A percentile compares a stretch with the other conserved stretches of the same genome.
phyloP scores from a whole-genome alignment of 2,329 filamentous ascomycete genomes.

The Gaeumannomyces sp. region DNA sequence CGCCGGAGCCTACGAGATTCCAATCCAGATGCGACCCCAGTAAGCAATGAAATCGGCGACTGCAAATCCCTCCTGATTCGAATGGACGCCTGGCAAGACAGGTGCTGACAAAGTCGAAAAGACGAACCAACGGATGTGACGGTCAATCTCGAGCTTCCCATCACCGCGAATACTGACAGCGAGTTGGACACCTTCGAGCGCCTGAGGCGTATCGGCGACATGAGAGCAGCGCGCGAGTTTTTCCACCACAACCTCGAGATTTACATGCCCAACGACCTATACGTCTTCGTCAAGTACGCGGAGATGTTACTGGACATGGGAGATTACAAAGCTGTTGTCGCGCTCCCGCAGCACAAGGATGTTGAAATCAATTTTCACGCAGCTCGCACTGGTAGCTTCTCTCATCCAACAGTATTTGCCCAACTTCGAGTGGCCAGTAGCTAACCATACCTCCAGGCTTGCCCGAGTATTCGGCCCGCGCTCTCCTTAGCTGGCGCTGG shows the following conservation, averaged over 20 bases:
- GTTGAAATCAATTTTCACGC: background rate
- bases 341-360: background rate
- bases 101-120: background rate
- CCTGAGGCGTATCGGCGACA: conserved; percentile 19
- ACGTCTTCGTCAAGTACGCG: conserved; percentile 22
- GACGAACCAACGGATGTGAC: conserved; percentile 15
- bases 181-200: conserved; percentile 21
- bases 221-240: conserved; percentile 42
- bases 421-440: background rate
- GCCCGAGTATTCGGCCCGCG: no score
- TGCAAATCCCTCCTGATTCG: no score
- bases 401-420: background rate
- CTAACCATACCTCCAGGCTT: background rate
- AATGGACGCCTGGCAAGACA: background rate
- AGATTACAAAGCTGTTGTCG: conserved; percentile 16
- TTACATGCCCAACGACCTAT: conserved; percentile 18
- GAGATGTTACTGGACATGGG: conserved; percentile 23
- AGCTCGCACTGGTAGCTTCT: no score
- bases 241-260: conserved; percentile 26
- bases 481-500: conserved; percentile 5
- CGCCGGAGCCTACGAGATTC: no score
- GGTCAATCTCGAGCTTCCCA: conserved; percentile 18
- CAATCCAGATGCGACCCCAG: no score
- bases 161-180: conserved; percentile 20
- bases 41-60: no score